phyloP scores from a whole-genome alignment of 257 asterid genomes.

The Solanum neorickii region DNA sequence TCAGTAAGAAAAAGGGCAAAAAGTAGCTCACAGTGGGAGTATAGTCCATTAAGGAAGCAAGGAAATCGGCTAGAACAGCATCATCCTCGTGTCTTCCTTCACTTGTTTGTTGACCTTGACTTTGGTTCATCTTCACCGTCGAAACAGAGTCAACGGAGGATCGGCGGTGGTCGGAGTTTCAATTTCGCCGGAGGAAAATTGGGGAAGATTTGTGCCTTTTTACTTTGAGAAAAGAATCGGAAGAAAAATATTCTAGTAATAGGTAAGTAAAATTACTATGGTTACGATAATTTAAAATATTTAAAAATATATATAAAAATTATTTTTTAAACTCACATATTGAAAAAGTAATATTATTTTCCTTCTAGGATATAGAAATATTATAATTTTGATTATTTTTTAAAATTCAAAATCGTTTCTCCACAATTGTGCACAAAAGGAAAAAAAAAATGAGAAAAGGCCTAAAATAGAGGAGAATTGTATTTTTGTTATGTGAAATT shows the following conservation, averaged over 20 bases:
- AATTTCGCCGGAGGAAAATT: not conserved
- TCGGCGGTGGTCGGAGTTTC: not conserved
- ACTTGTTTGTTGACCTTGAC: slow-evolving; percentile 41
- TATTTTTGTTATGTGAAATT: not conserved
- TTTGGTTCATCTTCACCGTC: slow-evolving; percentile 5
- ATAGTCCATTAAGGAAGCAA: slow-evolving; percentile 85
- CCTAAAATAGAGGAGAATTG: not conserved
- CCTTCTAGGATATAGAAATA: not conserved
- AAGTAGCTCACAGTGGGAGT: slow-evolving; percentile 57
- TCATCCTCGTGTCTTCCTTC: slow-evolving; percentile 85
- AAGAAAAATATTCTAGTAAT: not conserved
- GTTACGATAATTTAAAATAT: too few relatives aligned
- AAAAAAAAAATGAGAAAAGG: not conserved
- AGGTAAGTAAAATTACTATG: too few relatives aligned
- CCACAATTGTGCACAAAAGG: not conserved
- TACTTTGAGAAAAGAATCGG: not conserved
- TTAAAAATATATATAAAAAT: too few relatives aligned
- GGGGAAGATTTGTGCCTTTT: not conserved
- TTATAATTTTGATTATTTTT: too few relatives aligned
- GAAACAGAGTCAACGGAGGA: not conserved
- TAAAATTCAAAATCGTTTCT: not conserved
- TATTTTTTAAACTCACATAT: too few relatives aligned
- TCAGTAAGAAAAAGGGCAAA: not conserved
- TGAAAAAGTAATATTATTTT: not conserved
- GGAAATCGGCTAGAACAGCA: slow-evolving; percentile 73